Evolutionary conservation across 1,284 basidiomycete species (phyloP).

Genomic region (Malassezia vespertilionis): DNA sequence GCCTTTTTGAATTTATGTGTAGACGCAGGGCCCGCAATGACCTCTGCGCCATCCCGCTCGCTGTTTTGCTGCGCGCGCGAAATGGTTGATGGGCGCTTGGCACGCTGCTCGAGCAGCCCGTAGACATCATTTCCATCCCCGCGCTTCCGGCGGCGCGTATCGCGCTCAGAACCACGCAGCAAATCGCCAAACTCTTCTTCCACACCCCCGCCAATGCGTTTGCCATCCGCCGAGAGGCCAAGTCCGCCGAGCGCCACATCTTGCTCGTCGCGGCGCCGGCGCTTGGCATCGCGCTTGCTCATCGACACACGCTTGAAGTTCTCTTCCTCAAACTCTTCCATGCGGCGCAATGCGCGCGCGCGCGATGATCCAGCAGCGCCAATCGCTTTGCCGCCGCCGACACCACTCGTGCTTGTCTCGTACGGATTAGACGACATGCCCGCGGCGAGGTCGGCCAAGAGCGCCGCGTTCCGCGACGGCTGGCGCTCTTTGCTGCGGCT

Average conservation of each 20-base stretch:
- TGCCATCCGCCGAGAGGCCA: slow-evolving; percentile 22
- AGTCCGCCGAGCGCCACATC: slow-evolving; percentile 72
- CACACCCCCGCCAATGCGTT: slow-evolving; percentile 40
- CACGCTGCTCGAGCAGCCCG: slow-evolving; percentile 4
- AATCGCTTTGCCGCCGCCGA: slow-evolving; percentile 27
- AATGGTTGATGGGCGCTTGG: slow-evolving; percentile 5
- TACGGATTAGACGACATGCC: slow-evolving; percentile 42
- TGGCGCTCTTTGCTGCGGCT: slow-evolving; percentile 16
- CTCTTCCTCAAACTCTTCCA: slow-evolving; percentile 87
- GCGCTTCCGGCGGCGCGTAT: slow-evolving; percentile 17
- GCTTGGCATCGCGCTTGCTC: slow-evolving; percentile 74
- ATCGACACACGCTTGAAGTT: slow-evolving; percentile 85
- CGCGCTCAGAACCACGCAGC: slow-evolving; percentile 19
- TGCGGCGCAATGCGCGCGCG: slow-evolving; percentile 65
- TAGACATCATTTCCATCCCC: slow-evolving; percentile 7
- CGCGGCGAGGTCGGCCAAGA: slow-evolving; percentile 38
- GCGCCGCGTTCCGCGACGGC: slow-evolving; percentile 29
- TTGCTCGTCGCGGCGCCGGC: slow-evolving; percentile 73
- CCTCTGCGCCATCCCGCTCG: neutral
- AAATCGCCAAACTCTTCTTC: slow-evolving; percentile 47
- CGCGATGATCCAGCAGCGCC: slow-evolving; percentile 51
- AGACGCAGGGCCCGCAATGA: slow-evolving; percentile 3
- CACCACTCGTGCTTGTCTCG: slow-evolving; percentile 36
- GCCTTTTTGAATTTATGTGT: slow-evolving; percentile 12
- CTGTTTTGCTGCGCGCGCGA: neutral